Evolutionary conservation across 208 protist species (phyloP).

Genomic region (Leptomonas pyrrhocoris): DNA sequence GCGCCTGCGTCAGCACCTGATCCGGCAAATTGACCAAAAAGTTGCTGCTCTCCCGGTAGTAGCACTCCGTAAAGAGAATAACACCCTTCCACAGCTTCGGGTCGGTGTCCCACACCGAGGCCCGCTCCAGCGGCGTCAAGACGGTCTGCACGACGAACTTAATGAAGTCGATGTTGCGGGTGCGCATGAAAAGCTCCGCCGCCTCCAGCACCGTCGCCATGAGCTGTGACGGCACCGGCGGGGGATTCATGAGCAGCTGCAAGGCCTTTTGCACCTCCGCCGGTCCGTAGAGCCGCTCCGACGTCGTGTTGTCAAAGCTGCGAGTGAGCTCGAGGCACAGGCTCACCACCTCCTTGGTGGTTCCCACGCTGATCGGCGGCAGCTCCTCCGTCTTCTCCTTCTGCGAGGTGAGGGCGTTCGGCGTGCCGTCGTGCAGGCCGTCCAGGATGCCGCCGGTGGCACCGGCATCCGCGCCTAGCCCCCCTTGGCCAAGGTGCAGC

Average conservation of each 20-base stretch:
- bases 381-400: constrained; percentile 15
- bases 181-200: constrained; percentile 33
- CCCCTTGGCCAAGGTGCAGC: neutral
- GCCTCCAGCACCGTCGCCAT: constrained; percentile 77
- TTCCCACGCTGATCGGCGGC: constrained; percentile 58
- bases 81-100: constrained; percentile 76
- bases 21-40: constrained; percentile 81
- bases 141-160: constrained; percentile 60
- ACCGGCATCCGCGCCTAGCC: neutral
- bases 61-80: constrained; percentile 63
- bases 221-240: constrained; percentile 73
- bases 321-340: constrained; percentile 66
- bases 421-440: constrained; percentile 18
- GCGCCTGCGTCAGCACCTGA: constrained; percentile 65
- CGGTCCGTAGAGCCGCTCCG: constrained; percentile 56
- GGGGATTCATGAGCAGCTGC: constrained; percentile 49
- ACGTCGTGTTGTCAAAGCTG: constrained; percentile 51
- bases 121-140: constrained; percentile 60
- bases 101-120: constrained; percentile 61
- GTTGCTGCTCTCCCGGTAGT: constrained; percentile 76
- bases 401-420: neutral
- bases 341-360: constrained; percentile 63
- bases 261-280: constrained; percentile 62
- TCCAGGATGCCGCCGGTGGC: constrained; percentile 19
- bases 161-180: constrained; percentile 47